Conservation (phyloP, 2,329 filamentous ascomycete genomes). For the Chalaropsis thielavioides region DNA sequence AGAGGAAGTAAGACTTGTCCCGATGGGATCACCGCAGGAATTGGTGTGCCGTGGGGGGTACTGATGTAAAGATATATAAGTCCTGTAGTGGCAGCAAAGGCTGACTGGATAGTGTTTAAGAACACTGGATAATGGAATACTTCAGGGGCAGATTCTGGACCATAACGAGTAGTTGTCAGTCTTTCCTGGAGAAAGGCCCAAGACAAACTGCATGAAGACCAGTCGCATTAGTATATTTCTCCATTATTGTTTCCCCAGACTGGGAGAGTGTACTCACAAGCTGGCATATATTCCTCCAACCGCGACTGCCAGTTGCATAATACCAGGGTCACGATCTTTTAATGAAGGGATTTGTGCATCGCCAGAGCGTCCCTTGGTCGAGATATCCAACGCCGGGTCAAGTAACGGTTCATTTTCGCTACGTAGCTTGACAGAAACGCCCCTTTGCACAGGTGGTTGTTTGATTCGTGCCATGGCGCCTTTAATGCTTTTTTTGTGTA, state of each 20-base stretch:
- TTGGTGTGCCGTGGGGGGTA: conserved; percentile 32
- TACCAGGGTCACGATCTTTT: conserved; percentile 38
- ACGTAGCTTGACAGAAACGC: conserved; percentile 50
- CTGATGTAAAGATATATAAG: conserved; percentile 62
- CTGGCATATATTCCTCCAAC: conserved; percentile 94
- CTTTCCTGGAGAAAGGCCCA: conserved; percentile 97
- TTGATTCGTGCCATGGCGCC: conserved; percentile 54
- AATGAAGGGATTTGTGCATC: conserved; percentile 19
- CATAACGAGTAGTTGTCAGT: conserved; percentile 84
- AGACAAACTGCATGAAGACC: conserved; percentile 50
- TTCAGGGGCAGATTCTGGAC: conserved; percentile 46
- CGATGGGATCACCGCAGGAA: conserved; percentile 62
- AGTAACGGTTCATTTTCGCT: conserved; percentile 25
- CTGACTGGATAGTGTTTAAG: conserved; percentile 88
- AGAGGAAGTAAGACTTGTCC: conserved; percentile 61
- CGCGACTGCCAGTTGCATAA: conserved; percentile 66
- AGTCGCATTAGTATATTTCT: background rate
- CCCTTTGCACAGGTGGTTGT: conserved; percentile 50
- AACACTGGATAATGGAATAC: conserved; percentile 90
- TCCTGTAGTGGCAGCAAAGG: conserved; percentile 72
- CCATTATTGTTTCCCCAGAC: background rate
- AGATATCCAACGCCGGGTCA: background rate
- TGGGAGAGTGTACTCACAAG: conserved; percentile 49
- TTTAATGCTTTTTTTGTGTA: background rate
- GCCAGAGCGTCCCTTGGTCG: conserved; percentile 1